phyloP scores from a whole-genome alignment of 192 early-diverging fungal genomes.

The Mortierella claussenii region DNA sequence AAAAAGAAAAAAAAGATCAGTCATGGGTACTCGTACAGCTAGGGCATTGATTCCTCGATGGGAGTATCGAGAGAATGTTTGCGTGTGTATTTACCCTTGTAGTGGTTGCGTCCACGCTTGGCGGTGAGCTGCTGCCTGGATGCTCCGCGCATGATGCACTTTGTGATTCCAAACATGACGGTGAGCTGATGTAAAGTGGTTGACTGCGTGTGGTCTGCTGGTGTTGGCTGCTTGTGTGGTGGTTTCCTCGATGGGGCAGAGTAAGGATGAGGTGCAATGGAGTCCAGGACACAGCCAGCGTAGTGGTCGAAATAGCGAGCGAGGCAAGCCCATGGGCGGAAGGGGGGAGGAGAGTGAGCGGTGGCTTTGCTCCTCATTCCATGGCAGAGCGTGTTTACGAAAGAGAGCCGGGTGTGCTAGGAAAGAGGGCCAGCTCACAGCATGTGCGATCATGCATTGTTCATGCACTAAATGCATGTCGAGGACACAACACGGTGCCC shows the following conservation, averaged over 20 bases:
- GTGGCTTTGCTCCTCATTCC: background rate
- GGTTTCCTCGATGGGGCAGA: background rate
- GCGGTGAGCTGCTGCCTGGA: slow-evolving; percentile 62
- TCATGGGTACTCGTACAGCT: too few relatives aligned
- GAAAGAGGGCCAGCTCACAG: background rate
- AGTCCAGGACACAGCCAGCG: too few relatives aligned
- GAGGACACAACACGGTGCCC: background rate
- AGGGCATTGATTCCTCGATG: too few relatives aligned
- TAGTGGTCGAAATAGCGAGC: too few relatives aligned
- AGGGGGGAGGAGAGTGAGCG: too few relatives aligned
- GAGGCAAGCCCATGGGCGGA: too few relatives aligned
- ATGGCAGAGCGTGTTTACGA: background rate
- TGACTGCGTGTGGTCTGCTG: background rate
- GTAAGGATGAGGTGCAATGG: too few relatives aligned
- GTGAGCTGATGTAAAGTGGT: background rate
- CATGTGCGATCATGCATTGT: background rate
- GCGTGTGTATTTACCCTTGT: slow-evolving; percentile 58
- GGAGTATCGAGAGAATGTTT: too few relatives aligned
- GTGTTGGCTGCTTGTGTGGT: background rate
- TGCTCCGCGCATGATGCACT: slow-evolving; percentile 63
- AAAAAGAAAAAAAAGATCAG: slow-evolving; percentile 4
- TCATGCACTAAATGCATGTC: background rate
- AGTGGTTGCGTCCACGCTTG: slow-evolving; percentile 69
- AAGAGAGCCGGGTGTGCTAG: background rate
- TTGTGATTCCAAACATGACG: slow-evolving; percentile 67